phyloP scores from a whole-genome alignment of 2,329 filamentous ascomycete genomes.

The Dryadomyces sulphureus region DNA sequence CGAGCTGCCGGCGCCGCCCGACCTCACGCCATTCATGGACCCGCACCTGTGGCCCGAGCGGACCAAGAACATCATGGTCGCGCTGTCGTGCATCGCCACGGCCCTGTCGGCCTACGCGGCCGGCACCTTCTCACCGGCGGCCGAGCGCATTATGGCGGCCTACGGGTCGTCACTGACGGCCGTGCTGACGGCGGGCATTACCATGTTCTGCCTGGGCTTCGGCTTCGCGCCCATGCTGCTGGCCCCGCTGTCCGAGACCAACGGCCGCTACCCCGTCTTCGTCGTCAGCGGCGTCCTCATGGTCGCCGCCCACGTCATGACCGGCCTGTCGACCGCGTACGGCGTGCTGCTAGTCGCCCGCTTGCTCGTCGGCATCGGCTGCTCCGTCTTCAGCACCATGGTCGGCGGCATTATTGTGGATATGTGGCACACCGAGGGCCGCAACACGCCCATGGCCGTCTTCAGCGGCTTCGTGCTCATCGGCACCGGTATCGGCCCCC shows the following conservation, averaged over 20 bases:
- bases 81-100: conserved; percentile 62
- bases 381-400: conserved; percentile 71
- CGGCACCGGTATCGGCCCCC: conserved; percentile 66
- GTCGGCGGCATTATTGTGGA: conserved; percentile 86
- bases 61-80: conserved; percentile 57
- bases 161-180: conserved; percentile 54
- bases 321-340: conserved; percentile 54
- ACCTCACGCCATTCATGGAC: conserved; percentile 51
- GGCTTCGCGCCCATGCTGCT: conserved; percentile 74
- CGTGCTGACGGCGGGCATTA: conserved; percentile 51
- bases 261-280: conserved; percentile 75
- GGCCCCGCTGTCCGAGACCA: conserved; percentile 77
- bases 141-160: conserved; percentile 47
- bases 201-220: conserved; percentile 69
- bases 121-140: conserved; percentile 62
- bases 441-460: conserved; percentile 81
- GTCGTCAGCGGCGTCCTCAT: conserved; percentile 58
- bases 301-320: conserved; percentile 55
- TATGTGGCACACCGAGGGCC: conserved; percentile 60
- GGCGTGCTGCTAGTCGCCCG: conserved; percentile 62
- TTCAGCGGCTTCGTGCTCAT: conserved; percentile 69
- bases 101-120: conserved; percentile 67
- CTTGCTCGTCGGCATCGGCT: conserved; percentile 64
- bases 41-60: conserved; percentile 59
- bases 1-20: conserved; percentile 28